These are phyloP conservation scores for Chenopodium formosanum DNA, from an alignment of 148 eudicot species.

Conservation along the genomic window DNA sequence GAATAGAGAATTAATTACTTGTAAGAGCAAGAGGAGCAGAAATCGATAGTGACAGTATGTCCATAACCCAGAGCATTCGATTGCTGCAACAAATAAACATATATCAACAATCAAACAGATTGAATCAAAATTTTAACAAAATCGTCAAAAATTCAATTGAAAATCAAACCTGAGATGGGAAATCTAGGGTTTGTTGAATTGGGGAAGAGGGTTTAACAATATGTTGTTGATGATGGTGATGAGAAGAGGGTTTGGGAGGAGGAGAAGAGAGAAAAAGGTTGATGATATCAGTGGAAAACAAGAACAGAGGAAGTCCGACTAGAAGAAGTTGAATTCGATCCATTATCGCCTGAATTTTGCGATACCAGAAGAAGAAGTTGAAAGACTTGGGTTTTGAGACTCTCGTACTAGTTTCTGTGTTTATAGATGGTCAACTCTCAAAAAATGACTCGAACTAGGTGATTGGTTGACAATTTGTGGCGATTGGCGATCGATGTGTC, in stretches of 20 bases:
- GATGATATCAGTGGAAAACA: slow-evolving; percentile 58
- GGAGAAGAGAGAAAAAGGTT: slow-evolving; percentile 57
- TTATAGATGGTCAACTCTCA: no score
- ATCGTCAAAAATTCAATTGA: neutral
- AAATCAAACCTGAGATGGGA: slow-evolving; percentile 31
- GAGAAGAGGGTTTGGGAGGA: slow-evolving; percentile 45
- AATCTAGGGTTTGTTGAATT: slow-evolving; percentile 50
- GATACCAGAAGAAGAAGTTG: neutral
- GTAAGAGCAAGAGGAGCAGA: slow-evolving; percentile 33
- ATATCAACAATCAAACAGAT: neutral
- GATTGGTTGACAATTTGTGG: no score
- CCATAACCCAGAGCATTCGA: slow-evolving; percentile 25
- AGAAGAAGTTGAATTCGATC: slow-evolving; percentile 66
- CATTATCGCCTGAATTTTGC: slow-evolving; percentile 30
- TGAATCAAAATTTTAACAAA: neutral
- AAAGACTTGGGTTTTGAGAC: no score
- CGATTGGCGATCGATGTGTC: no score
- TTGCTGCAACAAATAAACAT: slow-evolving; percentile 16
- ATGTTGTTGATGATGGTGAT: slow-evolving; percentile 28
- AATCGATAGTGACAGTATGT: slow-evolving; percentile 30
- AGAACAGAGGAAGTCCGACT: slow-evolving; percentile 76
- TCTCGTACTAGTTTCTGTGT: no score
- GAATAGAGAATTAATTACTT: slow-evolving; percentile 4
- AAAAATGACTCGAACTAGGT: no score
- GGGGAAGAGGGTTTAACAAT: slow-evolving; percentile 23